Base-by-base conservation (phyloP, 2,329 filamentous ascomycete species). In the Neofusicoccum umdonicola region DNA sequence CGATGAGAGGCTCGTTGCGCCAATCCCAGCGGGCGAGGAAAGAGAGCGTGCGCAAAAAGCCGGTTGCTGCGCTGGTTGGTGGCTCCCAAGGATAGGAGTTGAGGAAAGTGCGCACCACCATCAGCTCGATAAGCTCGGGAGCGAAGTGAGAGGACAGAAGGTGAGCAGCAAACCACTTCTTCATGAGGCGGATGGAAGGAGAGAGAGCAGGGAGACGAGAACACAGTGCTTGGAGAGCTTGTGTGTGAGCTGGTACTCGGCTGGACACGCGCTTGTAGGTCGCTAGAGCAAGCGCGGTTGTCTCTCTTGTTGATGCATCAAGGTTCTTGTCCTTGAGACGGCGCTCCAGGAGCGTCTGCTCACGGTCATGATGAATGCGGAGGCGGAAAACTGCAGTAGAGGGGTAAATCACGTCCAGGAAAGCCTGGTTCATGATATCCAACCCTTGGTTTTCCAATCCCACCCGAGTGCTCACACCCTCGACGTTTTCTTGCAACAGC, bases 11-110 rank as follows among this genome's bases (percentile, higher is more conserved):
- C 62, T 93, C 89, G 7, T 88, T 83, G 34, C 91, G 87, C 95
- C 95, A 99, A 75, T 98, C 92, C 93, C 95, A 99, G 47, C 88
- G 85, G 1, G 93, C 87, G 13, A 99, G 82, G 75, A 94, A 90
- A 37, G 89, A 81, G 1, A 99, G 81, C 0, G 91, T 91, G 22
- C 93, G 88, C 34, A 96, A 78, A 73, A 99, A 94, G 4, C 91
- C 95, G 0, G 90, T 89, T 70, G 88, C 88, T 9, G 89, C 83
- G 69, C 89, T 94, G 0, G 90, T 90, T 0, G 96, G 94, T 0
- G 85, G 80, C 42, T 85, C 80, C 90, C 92, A 97, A 0, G 95
- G 93, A 69, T 91, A 88, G 0, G 93, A 90, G 56, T 90, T 87
- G 8, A 95, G 81, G 79, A 98, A 99, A 15, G 88, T 87, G 60